A percentile compares a stretch with the other conserved stretches of the same genome.
Conservation (phyloP, 2,329 filamentous ascomycete species). For the Fusarium chaquense region DNA sequence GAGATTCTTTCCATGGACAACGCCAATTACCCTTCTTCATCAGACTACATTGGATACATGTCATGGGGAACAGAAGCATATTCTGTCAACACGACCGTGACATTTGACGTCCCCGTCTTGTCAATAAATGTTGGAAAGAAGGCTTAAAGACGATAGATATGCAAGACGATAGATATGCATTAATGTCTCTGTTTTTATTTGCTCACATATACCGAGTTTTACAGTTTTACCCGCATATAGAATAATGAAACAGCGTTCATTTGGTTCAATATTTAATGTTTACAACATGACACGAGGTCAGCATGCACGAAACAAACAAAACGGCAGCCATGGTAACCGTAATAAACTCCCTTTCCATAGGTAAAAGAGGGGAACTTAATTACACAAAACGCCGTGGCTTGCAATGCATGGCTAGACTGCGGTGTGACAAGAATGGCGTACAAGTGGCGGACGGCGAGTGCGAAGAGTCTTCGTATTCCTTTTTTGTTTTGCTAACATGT, state of each 20-base stretch:
- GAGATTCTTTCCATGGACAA: conserved; percentile 53
- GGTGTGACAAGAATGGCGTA: not conserved
- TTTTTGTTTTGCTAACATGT: not conserved
- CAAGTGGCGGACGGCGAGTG: not conserved
- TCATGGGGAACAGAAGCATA: conserved; percentile 65
- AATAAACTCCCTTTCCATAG: conserved; percentile 1
- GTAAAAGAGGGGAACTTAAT: conserved; percentile 2
- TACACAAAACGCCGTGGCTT: conserved; percentile 22
- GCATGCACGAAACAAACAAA: conserved; percentile 10
- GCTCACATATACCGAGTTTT: conserved; percentile 13
- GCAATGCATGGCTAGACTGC: conserved; percentile 7
- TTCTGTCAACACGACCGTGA: conserved; percentile 58
- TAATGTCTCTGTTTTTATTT: conserved; percentile 1
- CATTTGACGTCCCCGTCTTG: conserved; percentile 59
- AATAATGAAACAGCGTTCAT: conserved; percentile 35
- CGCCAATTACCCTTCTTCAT: conserved; percentile 52
- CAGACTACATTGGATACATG: conserved; percentile 64
- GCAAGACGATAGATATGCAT: not conserved
- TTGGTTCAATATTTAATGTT: conserved; percentile 5
- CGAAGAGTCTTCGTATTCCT: conserved; percentile 24
- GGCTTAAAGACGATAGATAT: not conserved
- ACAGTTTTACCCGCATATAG: conserved; percentile 19
- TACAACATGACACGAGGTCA: not conserved
- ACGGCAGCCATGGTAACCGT: conserved; percentile 2
- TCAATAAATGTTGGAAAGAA: conserved; percentile 52